Evolutionary conservation across 2,329 filamentous ascomycete species (phyloP), one percentile per base, ranked within the genome.

Genomic region (Botrytis deweyae): DNA sequence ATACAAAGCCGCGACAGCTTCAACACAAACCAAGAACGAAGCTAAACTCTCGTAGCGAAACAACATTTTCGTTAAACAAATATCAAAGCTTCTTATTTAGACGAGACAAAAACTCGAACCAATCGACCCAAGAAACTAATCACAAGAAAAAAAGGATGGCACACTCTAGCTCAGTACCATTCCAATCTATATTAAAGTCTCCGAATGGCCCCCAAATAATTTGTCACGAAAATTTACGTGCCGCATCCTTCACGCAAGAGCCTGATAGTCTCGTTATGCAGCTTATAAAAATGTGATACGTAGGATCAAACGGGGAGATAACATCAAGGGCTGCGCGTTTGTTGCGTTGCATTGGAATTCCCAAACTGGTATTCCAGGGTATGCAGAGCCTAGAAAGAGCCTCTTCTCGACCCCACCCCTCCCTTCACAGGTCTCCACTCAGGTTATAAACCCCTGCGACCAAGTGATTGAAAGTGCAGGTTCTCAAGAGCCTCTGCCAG

Each of bases 221-320:
- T 33, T 4, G 2, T 33, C 22, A 7, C 7, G 18, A 66, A 36
- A 36, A 65, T 25, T 5, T 38, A 38, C 64, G 44, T 64, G 38
- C 44, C 44, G 14, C 64, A 52, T 52, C 44, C 22, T 67, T 20
- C 44, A 38, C 33, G 22, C 16, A n/a, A 22, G 38, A 55, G 46
- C 25, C 46, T 29, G 65, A 9, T 9, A 42, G 25, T 4, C 65
- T 29, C 10, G 16, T 8, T 2, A 6, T 55, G 36, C 46, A 40
- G 16, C 25, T 36, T 20, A 1, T 68, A 14, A 25, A 4, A 40
- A 12, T 40, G 33, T 55, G 46, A 25, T 52, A 40, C 65, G 46
- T 29, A 40, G 65, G 65, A 68, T 68, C 65, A 40, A 29, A 68
- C 46, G 46, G 25, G 36, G 12, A 68, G 65, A 40, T 29, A 29